These are phyloP conservation scores for Ophiostoma sp. DNA, from an alignment of 2,329 filamentous ascomycete genomes.

Conservation along the genomic window DNA sequence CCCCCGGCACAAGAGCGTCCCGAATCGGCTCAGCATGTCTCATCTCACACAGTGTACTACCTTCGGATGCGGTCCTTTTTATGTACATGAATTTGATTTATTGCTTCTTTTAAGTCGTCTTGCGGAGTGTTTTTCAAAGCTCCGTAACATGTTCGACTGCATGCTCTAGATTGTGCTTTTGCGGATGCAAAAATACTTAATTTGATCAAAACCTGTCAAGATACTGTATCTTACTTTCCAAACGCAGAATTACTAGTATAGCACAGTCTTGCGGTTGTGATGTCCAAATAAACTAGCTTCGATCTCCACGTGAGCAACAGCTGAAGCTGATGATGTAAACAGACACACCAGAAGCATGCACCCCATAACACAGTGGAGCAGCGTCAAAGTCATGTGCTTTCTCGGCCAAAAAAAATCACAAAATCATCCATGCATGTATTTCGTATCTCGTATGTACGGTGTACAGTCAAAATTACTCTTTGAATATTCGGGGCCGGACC, in stretches of 20 bases:
- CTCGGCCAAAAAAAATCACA: not conserved
- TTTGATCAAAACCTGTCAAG: not conserved
- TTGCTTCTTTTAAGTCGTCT: not conserved
- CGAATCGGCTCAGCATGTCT: slow-evolving; percentile 3
- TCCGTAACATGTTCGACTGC: not conserved
- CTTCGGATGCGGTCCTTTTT: slow-evolving; percentile 2
- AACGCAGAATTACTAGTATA: not conserved
- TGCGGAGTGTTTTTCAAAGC: not conserved
- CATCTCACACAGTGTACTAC: not conserved
- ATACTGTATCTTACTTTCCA: not conserved
- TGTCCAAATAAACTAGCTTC: not conserved
- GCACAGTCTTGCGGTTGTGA: not conserved
- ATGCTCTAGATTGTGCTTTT: not conserved
- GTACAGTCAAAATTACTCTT: not conserved
- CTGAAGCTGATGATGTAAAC: not conserved
- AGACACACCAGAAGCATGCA: not conserved
- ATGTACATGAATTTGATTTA: not conserved
- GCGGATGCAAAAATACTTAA: not conserved
- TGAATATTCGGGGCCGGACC: not conserved
- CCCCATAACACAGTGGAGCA: not conserved
- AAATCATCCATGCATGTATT: not conserved
- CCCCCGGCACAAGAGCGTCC: not conserved
- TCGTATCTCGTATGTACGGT: slow-evolving; percentile 1
- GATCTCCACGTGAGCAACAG: not conserved
- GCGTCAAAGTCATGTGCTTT: not conserved